These are phyloP conservation scores for Fusarium clavum DNA, from an alignment of 2,329 filamentous ascomycete species.

Conservation along the genomic window DNA sequence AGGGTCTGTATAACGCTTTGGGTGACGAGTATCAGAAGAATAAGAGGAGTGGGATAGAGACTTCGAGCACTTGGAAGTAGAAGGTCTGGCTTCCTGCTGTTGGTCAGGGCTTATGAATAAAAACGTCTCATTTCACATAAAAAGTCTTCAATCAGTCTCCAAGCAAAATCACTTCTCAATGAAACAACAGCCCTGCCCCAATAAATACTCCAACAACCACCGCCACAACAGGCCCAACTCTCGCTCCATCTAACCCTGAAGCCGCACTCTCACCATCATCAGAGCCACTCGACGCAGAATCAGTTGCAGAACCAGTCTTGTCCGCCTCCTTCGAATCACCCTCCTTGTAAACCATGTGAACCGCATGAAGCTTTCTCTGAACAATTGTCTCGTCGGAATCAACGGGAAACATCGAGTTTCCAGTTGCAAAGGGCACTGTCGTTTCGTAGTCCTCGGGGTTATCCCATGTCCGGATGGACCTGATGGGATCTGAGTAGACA, in stretches of 20 bases:
- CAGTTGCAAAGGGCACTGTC: not conserved
- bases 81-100: no score
- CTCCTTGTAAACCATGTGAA: slow-evolving; percentile 28
- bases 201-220: slow-evolving; percentile 15
- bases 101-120: not conserved
- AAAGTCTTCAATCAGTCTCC: accelerated
- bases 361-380: not conserved
- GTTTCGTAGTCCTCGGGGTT: not conserved
- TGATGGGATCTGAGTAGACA: not conserved
- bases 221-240: not conserved
- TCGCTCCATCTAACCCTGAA: not conserved
- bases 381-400: not conserved
- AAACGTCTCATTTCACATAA: not conserved
- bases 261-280: slow-evolving; percentile 2
- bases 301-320: not conserved
- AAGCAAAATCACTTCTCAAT: not conserved
- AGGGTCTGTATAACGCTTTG: slow-evolving; percentile 59
- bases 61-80: slow-evolving; percentile 61
- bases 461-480: not conserved
- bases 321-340: slow-evolving; percentile 1
- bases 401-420: not conserved
- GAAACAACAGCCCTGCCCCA: slow-evolving; percentile 17
- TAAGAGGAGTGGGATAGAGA: slow-evolving; percentile 57
- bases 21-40: slow-evolving; percentile 63
- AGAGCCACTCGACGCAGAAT: no score